Conservation (phyloP, 208 protist genomes). For the Trypanosomatidae sp. region DNA sequence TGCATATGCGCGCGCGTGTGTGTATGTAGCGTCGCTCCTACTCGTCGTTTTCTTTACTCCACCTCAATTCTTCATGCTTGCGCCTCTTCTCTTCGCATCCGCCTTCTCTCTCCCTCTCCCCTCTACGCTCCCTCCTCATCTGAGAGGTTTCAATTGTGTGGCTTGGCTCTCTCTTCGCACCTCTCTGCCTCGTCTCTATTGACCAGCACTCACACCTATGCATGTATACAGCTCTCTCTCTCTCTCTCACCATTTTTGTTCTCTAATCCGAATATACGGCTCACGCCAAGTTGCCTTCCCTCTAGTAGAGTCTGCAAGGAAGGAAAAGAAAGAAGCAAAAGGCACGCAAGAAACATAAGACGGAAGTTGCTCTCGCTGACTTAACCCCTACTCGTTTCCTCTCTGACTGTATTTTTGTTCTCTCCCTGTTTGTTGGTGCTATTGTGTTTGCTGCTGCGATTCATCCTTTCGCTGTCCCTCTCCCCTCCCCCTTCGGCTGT, state of each 20-base stretch:
- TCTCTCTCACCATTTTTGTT: background rate
- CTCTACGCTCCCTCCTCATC: background rate
- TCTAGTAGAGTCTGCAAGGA: background rate
- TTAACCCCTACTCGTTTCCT: background rate
- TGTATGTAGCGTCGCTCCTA: background rate
- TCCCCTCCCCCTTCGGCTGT: background rate
- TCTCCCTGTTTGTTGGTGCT: background rate
- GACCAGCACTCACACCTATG: background rate
- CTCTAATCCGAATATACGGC: background rate
- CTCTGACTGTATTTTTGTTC: background rate
- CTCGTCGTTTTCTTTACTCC: background rate
- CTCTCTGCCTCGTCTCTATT: background rate
- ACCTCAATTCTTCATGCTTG: background rate
- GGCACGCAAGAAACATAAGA: background rate
- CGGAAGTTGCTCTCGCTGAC: background rate
- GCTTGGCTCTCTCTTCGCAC: background rate
- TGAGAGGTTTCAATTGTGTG: background rate
- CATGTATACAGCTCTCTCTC: background rate
- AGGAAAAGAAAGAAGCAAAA: background rate
- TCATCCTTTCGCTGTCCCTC: background rate
- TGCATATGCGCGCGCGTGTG: background rate
- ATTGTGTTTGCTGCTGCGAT: background rate
- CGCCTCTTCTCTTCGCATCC: background rate
- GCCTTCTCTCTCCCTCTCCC: background rate
- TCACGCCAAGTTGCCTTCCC: background rate